These are phyloP conservation scores for Teratosphaeria gauchensis DNA, from an alignment of 2,329 filamentous ascomycete genomes.

Conservation along the genomic window DNA sequence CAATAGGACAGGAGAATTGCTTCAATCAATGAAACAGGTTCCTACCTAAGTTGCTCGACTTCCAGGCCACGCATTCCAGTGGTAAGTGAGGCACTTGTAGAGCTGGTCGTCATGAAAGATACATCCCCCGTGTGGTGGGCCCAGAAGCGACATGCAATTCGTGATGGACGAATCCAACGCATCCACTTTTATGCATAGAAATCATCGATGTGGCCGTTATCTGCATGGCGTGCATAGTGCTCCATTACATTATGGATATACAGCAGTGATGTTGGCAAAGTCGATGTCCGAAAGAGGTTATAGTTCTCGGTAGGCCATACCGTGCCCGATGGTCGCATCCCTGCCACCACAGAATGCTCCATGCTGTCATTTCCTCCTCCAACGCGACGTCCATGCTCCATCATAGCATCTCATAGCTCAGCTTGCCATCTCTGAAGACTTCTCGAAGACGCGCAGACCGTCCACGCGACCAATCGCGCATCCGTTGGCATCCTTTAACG, in stretches of 20 bases:
- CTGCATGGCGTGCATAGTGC: no score
- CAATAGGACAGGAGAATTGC: neutral
- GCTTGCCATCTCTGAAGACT: neutral
- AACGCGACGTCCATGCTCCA: neutral
- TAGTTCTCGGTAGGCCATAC: neutral
- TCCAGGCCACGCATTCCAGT: neutral
- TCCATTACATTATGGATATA: neutral
- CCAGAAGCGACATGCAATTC: no score
- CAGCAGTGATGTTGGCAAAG: neutral
- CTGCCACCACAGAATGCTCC: neutral
- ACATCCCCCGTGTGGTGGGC: no score
- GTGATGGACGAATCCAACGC: no score
- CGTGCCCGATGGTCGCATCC: neutral
- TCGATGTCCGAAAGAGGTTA: neutral
- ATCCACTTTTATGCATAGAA: no score
- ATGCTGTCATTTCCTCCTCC: neutral
- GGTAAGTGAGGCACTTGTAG: no score
- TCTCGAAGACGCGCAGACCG: neutral
- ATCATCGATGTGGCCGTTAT: no score
- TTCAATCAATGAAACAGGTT: neutral
- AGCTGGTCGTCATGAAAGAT: no score
- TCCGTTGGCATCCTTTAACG: neutral
- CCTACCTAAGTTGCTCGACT: neutral
- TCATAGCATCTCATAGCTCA: neutral
- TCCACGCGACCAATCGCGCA: neutral